phyloP scores from a whole-genome alignment of 257 asterid genomes.

The Coffea eugenioides region DNA sequence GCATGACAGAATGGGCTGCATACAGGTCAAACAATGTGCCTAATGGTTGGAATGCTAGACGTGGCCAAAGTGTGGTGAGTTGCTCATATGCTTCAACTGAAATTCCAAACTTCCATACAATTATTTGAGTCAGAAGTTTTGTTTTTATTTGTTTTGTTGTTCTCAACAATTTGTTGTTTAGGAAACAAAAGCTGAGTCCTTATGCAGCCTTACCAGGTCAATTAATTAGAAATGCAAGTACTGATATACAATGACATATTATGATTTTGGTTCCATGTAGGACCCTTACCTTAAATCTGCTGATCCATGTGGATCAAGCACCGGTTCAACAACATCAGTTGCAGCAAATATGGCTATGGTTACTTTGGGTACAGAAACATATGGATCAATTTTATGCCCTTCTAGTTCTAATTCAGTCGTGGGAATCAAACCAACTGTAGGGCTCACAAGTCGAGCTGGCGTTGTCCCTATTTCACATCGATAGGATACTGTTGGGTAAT shows the following conservation, averaged over 20 bases:
- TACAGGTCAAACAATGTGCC: too few species aligned
- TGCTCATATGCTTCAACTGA: background rate
- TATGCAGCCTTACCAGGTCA: background rate
- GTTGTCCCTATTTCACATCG: conserved; percentile 61
- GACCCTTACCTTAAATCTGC: conserved; percentile 53
- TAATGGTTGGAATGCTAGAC: too few species aligned
- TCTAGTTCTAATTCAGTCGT: conserved; percentile 37
- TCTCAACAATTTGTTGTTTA: background rate
- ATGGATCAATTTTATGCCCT: conserved; percentile 69
- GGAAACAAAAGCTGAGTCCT: background rate
- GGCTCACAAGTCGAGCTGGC: conserved; percentile 55
- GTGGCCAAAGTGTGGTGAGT: conserved; percentile 58
- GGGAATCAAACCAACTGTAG: too few species aligned
- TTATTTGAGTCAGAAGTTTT: background rate
- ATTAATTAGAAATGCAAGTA: background rate
- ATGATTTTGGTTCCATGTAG: conserved; percentile 23
- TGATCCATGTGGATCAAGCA: conserved; percentile 68
- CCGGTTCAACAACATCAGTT: conserved; percentile 71
- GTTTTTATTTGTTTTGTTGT: background rate
- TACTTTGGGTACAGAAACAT: conserved; percentile 64
- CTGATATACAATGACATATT: background rate
- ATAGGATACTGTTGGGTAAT: conserved; percentile 63
- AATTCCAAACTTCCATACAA: background rate
- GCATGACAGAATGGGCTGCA: too few species aligned
- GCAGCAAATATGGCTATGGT: conserved; percentile 63